Evolutionary conservation across 2,329 filamentous ascomycete genomes (phyloP), one percentile per base, ranked within the genome.

Genomic region (Diaporthe ilicicola): DNA sequence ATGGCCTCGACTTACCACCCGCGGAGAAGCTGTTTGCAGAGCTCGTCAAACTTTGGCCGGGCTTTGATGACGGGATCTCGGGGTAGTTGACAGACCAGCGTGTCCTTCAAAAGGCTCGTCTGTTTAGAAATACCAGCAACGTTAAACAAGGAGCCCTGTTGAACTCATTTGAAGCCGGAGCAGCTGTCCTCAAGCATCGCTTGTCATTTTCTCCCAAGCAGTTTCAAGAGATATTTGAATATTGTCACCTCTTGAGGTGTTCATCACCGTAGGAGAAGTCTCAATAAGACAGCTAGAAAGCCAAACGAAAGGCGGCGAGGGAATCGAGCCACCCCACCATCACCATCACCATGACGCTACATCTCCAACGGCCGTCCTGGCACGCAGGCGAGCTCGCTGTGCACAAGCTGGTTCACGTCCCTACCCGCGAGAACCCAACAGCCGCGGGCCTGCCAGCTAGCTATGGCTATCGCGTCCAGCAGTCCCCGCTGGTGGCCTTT

Each of bases 401-500:
- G 80, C 92, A 92, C 70, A 78, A 82, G 19, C 84, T 91, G 6
- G 86, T 95, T 70, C 85, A 83, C 42, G 84, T 91, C 0, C 90
- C 91, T 0, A 51, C 19, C 56, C 78, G 81, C 3, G 84, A 88
- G 59, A 95, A 96, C 76, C 93, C 93, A 0, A 94, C 92, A 0
- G 81, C 86, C 1, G 83, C 86, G 0, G 89, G 89, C 67, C 85
- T 96, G 1, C 89, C 89, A 0, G 84, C 85, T 6, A 84, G 88
- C 19, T 91, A 91, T 27, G 88, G 85, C 1, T 82, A 85, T 73
- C 87, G 93, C 73, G 84, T 94, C 3, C 84, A 87, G 64, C 81
- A 82, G 19, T 90, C 89, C 0, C 90, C 93, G 0, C 84, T 96
- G 9, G 83, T 96, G 17, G 93, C 93, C 0, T 81, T 97, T 22